Conservation (phyloP, 116 monocot genomes). For the Papilionanthe hybrid region DNA sequence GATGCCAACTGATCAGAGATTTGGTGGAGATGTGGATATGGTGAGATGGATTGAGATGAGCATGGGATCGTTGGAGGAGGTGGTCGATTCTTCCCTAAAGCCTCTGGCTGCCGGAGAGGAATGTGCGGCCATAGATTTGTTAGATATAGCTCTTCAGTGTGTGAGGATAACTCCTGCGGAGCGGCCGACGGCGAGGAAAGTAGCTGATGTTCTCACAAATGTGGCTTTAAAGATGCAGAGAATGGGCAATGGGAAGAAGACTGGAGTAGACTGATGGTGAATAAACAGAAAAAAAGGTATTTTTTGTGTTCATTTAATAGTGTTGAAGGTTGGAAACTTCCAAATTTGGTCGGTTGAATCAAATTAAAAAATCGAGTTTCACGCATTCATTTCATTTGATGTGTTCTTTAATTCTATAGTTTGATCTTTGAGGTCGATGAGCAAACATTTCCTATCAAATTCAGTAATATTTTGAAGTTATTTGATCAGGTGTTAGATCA, state of each 20-base stretch:
- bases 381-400: neutral
- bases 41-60: constrained; percentile 58
- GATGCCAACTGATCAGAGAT: constrained; percentile 51
- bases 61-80: constrained; percentile 34
- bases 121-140: constrained; percentile 48
- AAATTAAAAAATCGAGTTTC: neutral
- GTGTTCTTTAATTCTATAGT: too few relatives aligned
- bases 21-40: constrained; percentile 50
- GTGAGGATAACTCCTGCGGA: constrained; percentile 53
- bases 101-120: constrained; percentile 47
- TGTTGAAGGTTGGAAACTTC: neutral
- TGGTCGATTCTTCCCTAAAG: constrained; percentile 53
- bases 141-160: constrained; percentile 67
- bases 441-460: too few relatives aligned
- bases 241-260: constrained; percentile 22
- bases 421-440: too few relatives aligned
- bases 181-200: constrained; percentile 60
- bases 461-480: too few relatives aligned
- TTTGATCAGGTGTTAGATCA: too few relatives aligned
- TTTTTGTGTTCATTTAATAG: neutral
- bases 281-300: neutral
- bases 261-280: neutral
- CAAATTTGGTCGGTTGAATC: neutral
- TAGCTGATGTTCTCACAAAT: constrained; percentile 49
- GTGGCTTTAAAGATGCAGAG: constrained; percentile 20